Conservation (phyloP, 2,329 filamentous ascomycete genomes). For the Pochonia chlamydosporia region DNA sequence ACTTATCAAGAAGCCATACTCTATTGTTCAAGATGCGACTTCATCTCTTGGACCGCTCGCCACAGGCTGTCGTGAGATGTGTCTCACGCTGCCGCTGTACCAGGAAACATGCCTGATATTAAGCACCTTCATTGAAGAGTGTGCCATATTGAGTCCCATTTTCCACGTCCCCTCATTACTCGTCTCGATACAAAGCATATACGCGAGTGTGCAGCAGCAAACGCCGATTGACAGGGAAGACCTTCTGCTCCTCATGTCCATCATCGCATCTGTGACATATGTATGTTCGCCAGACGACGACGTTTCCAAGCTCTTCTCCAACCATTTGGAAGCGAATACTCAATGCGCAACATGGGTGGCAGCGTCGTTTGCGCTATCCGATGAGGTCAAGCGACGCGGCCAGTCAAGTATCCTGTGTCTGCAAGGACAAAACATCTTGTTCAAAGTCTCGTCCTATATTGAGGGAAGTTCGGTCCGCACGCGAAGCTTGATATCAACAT, state of each 20-base stretch:
- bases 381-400: slow-evolving; percentile 4
- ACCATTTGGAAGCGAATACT: slow-evolving; percentile 3
- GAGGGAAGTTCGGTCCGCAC: slow-evolving; percentile 6
- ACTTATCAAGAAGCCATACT: slow-evolving; percentile 7
- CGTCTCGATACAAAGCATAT: slow-evolving; percentile 5
- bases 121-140: slow-evolving; percentile 1
- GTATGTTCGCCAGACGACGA: neutral
- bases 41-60: neutral
- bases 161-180: slow-evolving; percentile 2
- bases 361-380: slow-evolving; percentile 3
- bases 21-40: slow-evolving; percentile 4
- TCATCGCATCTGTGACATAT: slow-evolving; percentile 4
- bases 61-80: neutral
- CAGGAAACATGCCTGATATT: slow-evolving; percentile 4
- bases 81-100: slow-evolving; percentile 5
- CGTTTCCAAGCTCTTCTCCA: slow-evolving; percentile 1
- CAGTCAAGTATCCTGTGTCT: slow-evolving; percentile 3
- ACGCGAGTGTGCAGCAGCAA: slow-evolving; percentile 1
- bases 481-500: slow-evolving; percentile 4
- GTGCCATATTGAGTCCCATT: neutral
- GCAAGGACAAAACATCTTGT: slow-evolving; percentile 4
- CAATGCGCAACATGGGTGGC: slow-evolving; percentile 5
- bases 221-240: neutral
- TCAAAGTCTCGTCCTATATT: slow-evolving; percentile 5
- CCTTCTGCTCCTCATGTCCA: slow-evolving; percentile 3